Base-by-base conservation (phyloP, 2,329 filamentous ascomycete species). In the Colletotrichum spinosum region DNA sequence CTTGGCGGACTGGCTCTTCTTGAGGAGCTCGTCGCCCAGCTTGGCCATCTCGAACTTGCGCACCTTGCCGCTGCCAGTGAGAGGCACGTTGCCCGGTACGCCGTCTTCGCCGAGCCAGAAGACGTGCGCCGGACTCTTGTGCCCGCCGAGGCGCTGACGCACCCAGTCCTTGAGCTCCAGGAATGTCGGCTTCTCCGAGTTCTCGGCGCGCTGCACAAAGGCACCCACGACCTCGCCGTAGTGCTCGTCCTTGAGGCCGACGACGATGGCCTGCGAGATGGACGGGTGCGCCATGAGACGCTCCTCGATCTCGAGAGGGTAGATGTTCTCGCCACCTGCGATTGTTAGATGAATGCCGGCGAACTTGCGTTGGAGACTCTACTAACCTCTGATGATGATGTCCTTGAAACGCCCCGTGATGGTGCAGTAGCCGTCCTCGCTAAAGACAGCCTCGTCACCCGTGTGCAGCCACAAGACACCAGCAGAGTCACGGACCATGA, bases 401-500 rank as follows among this genome's bases (percentile, higher is more conserved):
- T 94, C 91, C 78, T 93, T 93, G 78, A 92, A 92, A 17, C 91
- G 82, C 1, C 91, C 91, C 0, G 91, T 93, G 69, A 94, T 93
- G 7, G 81, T 84, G 69, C 90, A 92, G 72, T 92, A 92, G 0
- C 90, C 91, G 8, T 87, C 78, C 39, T 88, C 85, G 64, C 93
- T 90, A 62, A 89, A 87, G 7, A 90, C 82, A 39, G 92, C 85
- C 68, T 92, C 84, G 72, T 94, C 91, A 0, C 90, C 90, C 0
- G 90, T 92, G 68, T 88, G 85, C 68, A 76, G 79, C 90, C 91
- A 93, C 65, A 88, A 70, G 17, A 85, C 78, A 0, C 86, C 84
- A 0, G 83, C 77, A 60, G 81, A 78, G 70, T 88, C 85, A 25
- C 83, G 76, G 17, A 81, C 73, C 84, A 88, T 87, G 8, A 81